Conservation (phyloP, 768 basidiomycete species). For the Pisolithus orientalis region DNA sequence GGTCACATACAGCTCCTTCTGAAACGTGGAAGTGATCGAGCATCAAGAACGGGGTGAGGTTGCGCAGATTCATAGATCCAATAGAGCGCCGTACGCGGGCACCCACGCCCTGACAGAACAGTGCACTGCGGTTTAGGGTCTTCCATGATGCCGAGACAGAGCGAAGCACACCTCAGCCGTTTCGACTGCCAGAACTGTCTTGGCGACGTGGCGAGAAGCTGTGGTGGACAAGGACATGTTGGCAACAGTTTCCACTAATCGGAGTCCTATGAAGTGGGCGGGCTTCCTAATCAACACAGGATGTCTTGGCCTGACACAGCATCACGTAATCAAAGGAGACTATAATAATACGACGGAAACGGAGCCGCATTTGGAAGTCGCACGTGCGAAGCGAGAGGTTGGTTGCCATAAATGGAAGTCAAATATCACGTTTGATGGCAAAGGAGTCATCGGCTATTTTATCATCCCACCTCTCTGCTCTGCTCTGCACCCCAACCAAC, state of each 20-base stretch:
- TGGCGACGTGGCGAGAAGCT: conserved; percentile 62
- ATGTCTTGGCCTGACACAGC: neutral
- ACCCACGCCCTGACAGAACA: conserved; percentile 55
- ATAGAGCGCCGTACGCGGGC: conserved; percentile 84
- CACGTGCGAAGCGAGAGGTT: conserved; percentile 19
- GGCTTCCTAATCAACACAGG: neutral
- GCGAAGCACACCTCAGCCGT: conserved; percentile 51
- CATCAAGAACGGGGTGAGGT: conserved; percentile 89
- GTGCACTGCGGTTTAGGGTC: neutral
- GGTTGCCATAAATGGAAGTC: conserved; percentile 11
- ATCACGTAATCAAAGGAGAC: neutral
- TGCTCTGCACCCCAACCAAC: neutral
- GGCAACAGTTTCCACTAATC: no score
- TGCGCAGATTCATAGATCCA: conserved; percentile 65
- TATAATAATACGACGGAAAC: neutral
- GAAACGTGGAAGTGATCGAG: conserved; percentile 74
- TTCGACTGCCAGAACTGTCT: conserved; percentile 74
- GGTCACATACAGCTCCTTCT: conserved; percentile 54
- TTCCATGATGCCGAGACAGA: neutral
- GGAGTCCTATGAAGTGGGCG: neutral
- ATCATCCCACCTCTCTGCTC: neutral
- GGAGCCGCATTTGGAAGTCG: conserved; percentile 1
- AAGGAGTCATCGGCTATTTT: conserved; percentile 6
- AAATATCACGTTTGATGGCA: conserved; percentile 12
- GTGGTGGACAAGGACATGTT: conserved; percentile 21